A percentile compares a stretch with the other conserved stretches of the same genome.
Conservation (phyloP, 1,284 basidiomycete genomes). For the Cutaneotrichosporon daszewskae region DNA sequence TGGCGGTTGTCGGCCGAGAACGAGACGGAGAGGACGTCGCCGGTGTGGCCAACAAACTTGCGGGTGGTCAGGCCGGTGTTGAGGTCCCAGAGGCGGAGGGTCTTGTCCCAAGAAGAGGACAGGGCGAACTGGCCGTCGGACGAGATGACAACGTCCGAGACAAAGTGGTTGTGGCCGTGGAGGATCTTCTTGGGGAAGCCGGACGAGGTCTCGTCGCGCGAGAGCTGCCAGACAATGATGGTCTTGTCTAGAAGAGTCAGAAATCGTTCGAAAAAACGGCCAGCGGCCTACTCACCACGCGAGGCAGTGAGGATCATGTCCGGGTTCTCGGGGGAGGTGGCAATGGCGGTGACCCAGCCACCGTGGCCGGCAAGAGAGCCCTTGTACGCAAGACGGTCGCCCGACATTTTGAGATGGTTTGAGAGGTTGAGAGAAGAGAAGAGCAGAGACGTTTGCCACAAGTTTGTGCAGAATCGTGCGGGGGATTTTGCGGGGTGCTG, state of each 20-base stretch:
- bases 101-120: constrained; percentile 99
- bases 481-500: no score
- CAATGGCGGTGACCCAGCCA: constrained; percentile 94
- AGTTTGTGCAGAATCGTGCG: no score
- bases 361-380: constrained; percentile 91
- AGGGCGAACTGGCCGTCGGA: constrained; percentile 99
- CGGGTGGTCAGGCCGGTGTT: constrained; percentile 91
- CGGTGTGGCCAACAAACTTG: constrained; percentile 96
- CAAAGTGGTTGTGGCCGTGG: constrained; percentile 99
- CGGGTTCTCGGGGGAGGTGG: constrained; percentile 92
- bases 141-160: constrained; percentile 97
- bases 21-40: constrained; percentile 88
- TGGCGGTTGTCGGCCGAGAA: constrained; percentile 98
- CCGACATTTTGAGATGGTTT: constrained; percentile 51
- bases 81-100: constrained; percentile 97
- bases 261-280: background rate
- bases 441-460: constrained; percentile 17
- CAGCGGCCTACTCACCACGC: constrained; percentile 61
- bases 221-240: constrained; percentile 99
- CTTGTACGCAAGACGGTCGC: constrained; percentile 83
- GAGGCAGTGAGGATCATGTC: constrained; percentile 97
- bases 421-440: constrained; percentile 13
- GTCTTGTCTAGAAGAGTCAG: constrained; percentile 75
- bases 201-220: constrained; percentile 82
- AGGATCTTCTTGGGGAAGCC: constrained; percentile 96